These are phyloP conservation scores for Juglanconis juglandina DNA, from an alignment of 2,329 filamentous ascomycete genomes.

Conservation along the genomic window DNA sequence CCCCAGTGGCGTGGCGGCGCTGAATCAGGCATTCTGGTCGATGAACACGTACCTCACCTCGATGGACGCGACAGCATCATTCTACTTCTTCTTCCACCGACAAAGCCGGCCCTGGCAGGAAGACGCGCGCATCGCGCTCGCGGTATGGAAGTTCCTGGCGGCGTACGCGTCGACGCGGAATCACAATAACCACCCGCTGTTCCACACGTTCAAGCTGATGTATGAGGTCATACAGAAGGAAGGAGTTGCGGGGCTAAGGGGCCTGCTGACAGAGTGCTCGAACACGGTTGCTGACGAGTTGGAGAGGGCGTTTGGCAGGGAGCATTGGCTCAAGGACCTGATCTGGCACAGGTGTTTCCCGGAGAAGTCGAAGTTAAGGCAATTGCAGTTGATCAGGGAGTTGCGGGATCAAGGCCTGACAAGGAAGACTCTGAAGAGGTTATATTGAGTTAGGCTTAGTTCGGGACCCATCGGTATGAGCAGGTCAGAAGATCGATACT, in stretches of 20 bases:
- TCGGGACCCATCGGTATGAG: no score
- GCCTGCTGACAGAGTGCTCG: slow-evolving; percentile 9
- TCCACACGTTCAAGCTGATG: slow-evolving; percentile 14
- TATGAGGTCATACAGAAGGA: slow-evolving; percentile 16
- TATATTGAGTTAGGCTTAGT: not conserved
- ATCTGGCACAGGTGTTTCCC: slow-evolving; percentile 14
- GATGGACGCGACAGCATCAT: slow-evolving; percentile 13
- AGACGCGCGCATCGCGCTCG: slow-evolving; percentile 11
- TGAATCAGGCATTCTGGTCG: slow-evolving; percentile 13
- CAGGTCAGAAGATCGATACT: no score
- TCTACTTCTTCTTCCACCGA: slow-evolving; percentile 16
- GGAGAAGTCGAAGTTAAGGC: slow-evolving; percentile 14
- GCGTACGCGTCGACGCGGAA: slow-evolving; percentile 4
- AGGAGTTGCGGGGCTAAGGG: slow-evolving; percentile 3
- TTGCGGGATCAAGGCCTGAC: slow-evolving; percentile 9
- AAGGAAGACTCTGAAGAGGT: slow-evolving; percentile 10
- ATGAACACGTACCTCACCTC: slow-evolving; percentile 5
- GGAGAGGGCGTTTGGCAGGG: slow-evolving; percentile 9
- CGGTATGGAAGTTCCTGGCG: slow-evolving; percentile 13
- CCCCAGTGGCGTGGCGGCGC: not conserved
- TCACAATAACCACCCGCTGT: slow-evolving; percentile 15
- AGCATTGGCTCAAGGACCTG: slow-evolving; percentile 12
- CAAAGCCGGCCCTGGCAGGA: slow-evolving; percentile 13
- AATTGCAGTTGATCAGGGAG: slow-evolving; percentile 9
- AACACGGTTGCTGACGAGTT: slow-evolving; percentile 11